Evolutionary conservation across 331 rosid genomes (phyloP).

Genomic region (Rhamnella rubrinervis): DNA sequence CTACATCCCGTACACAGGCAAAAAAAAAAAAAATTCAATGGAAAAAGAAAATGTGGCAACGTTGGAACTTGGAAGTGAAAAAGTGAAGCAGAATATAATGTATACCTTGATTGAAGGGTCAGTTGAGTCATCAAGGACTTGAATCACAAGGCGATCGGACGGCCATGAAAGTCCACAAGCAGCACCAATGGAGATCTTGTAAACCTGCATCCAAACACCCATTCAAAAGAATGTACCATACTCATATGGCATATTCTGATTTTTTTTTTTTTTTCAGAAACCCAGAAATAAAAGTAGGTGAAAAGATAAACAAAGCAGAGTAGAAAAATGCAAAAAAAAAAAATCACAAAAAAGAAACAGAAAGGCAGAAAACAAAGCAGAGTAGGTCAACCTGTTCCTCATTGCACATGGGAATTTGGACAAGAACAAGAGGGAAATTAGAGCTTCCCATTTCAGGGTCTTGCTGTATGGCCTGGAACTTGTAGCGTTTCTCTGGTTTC

Average conservation of each 20-base stretch:
- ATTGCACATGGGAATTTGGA: slow-evolving; percentile 91
- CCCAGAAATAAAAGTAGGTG: background rate
- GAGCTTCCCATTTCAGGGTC: slow-evolving; percentile 69
- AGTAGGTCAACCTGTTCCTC: slow-evolving; percentile 61
- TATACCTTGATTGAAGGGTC: slow-evolving; percentile 76
- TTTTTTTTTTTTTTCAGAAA: slow-evolving; percentile 10
- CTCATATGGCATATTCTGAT: background rate
- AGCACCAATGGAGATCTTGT: slow-evolving; percentile 90
- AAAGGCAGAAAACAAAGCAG: background rate
- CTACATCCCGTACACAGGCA: too few species aligned
- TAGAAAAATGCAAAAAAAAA: background rate
- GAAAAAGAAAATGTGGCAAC: background rate
- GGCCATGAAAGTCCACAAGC: slow-evolving; percentile 96
- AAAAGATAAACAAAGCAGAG: background rate
- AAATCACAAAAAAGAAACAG: background rate
- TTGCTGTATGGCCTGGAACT: slow-evolving; percentile 50
- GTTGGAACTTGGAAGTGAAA: background rate
- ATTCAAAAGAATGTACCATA: background rate
- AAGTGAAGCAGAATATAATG: too few species aligned
- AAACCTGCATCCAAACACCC: slow-evolving; percentile 47
- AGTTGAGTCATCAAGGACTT: slow-evolving; percentile 89
- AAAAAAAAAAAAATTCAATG: too few species aligned
- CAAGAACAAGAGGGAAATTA: slow-evolving; percentile 69
- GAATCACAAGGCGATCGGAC: slow-evolving; percentile 84
- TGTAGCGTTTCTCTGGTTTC: slow-evolving; percentile 76